Conservation (phyloP, 345 rosid genomes). For the Lepidium didymum region DNA sequence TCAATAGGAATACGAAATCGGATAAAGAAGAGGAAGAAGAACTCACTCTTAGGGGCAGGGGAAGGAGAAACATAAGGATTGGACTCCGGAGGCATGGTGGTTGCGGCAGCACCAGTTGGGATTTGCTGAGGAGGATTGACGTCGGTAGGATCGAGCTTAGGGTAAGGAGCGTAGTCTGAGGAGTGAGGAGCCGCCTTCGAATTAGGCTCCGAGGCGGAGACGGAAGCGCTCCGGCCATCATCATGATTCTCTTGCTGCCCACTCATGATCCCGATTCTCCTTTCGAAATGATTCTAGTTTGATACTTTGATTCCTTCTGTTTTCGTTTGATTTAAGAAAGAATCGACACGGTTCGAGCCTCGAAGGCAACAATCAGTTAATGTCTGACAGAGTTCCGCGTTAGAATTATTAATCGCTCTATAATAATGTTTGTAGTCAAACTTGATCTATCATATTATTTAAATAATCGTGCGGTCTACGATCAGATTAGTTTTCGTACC, state of each 20-base stretch:
- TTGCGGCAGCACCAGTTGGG: conserved; percentile 47
- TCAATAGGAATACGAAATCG: background rate
- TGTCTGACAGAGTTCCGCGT: background rate
- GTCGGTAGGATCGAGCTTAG: conserved; percentile 73
- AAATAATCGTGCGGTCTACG: background rate
- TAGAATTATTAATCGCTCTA: background rate
- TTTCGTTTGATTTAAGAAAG: background rate
- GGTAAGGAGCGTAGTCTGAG: conserved; percentile 86
- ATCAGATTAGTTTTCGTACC: too few species aligned
- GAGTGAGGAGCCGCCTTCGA: conserved; percentile 32
- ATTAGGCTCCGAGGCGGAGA: conserved; percentile 7
- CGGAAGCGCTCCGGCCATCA: conserved; percentile 15
- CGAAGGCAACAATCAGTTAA: background rate
- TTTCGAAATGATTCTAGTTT: background rate
- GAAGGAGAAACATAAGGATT: conserved; percentile 79
- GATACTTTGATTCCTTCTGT: background rate
- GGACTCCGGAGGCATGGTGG: conserved; percentile 73
- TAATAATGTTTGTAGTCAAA: background rate
- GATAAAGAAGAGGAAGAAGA: background rate
- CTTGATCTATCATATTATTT: background rate
- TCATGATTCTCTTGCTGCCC: conserved; percentile 14
- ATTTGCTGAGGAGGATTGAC: conserved; percentile 37
- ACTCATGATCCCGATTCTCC: conserved; percentile 30
- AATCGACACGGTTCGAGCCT: background rate
- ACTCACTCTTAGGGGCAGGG: conserved; percentile 50